phyloP scores from a whole-genome alignment of 768 basidiomycete species.

The Agaricus bisporus region DNA sequence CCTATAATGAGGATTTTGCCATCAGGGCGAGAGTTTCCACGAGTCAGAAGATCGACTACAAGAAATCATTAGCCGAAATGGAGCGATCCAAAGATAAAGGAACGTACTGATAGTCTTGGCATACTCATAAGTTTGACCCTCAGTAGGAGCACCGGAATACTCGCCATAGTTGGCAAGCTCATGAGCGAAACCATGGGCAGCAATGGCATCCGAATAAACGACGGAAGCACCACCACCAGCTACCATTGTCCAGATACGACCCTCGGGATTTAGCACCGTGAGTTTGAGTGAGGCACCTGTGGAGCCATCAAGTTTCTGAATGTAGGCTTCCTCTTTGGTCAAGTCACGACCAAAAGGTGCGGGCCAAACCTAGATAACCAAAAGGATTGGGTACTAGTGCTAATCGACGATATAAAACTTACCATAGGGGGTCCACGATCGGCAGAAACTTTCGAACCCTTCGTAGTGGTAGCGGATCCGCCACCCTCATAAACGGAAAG shows the following conservation, averaged over 20 bases:
- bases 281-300: conserved; percentile 98
- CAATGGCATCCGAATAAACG: conserved; percentile 73
- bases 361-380: conserved; percentile 56
- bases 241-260: conserved; percentile 99
- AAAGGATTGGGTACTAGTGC: neutral
- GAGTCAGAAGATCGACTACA: conserved; percentile 87
- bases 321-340: conserved; percentile 99
- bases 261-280: conserved; percentile 91
- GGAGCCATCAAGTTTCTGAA: conserved; percentile 94
- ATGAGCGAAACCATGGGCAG: conserved; percentile 91
- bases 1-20: conserved; percentile 99
- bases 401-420: conserved; percentile 15
- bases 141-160: conserved; percentile 96
- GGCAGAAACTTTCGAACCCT: conserved; percentile 54
- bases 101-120: conserved; percentile 92
- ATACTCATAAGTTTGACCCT: conserved; percentile 98
- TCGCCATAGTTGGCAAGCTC: conserved; percentile 99
- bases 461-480: conserved; percentile 31
- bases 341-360: conserved; percentile 96
- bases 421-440: conserved; percentile 98
- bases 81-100: neutral
- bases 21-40: conserved; percentile 72
- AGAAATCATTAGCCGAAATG: conserved; percentile 2
- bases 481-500: conserved; percentile 59
- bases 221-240: conserved; percentile 85